Conservation (phyloP, 768 basidiomycete genomes). For the Boletus edulis region DNA sequence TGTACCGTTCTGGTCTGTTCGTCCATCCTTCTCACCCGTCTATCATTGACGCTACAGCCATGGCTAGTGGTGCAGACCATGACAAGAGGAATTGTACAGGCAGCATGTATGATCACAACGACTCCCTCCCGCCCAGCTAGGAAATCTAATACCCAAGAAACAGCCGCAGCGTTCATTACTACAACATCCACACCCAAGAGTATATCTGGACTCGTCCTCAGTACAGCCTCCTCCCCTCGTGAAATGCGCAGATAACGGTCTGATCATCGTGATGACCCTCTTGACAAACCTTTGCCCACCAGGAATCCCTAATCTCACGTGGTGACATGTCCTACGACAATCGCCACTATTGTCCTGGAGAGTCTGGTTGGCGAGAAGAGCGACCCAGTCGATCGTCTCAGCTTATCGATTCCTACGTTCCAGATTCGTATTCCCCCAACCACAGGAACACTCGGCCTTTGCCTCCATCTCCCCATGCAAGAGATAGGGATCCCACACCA, state of each 20-base stretch:
- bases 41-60: slow-evolving; percentile 59
- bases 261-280: slow-evolving; percentile 25
- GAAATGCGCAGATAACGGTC: slow-evolving; percentile 24
- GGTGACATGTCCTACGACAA: slow-evolving; percentile 51
- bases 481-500: slow-evolving; percentile 21
- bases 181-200: slow-evolving; percentile 53
- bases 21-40: slow-evolving; percentile 55
- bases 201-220: slow-evolving; percentile 60
- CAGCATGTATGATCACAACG: slow-evolving; percentile 28
- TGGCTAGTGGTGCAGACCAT: slow-evolving; percentile 46
- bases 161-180: slow-evolving; percentile 53
- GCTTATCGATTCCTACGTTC: slow-evolving; percentile 25
- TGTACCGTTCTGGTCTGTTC: slow-evolving; percentile 37
- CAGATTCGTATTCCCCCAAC: slow-evolving; percentile 27
- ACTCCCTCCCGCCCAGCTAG: slow-evolving; percentile 55
- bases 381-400: slow-evolving; percentile 20
- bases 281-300: slow-evolving; percentile 24
- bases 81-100: slow-evolving; percentile 41
- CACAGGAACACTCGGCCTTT: slow-evolving; percentile 20
- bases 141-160: slow-evolving; percentile 53
- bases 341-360: slow-evolving; percentile 62
- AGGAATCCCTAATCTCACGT: slow-evolving; percentile 26
- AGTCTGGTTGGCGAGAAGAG: slow-evolving; percentile 28
- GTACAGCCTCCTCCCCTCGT: slow-evolving; percentile 30
- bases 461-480: slow-evolving; percentile 24